Conservation (phyloP, 2,329 filamentous ascomycete genomes). For the Phialophora expanda region DNA sequence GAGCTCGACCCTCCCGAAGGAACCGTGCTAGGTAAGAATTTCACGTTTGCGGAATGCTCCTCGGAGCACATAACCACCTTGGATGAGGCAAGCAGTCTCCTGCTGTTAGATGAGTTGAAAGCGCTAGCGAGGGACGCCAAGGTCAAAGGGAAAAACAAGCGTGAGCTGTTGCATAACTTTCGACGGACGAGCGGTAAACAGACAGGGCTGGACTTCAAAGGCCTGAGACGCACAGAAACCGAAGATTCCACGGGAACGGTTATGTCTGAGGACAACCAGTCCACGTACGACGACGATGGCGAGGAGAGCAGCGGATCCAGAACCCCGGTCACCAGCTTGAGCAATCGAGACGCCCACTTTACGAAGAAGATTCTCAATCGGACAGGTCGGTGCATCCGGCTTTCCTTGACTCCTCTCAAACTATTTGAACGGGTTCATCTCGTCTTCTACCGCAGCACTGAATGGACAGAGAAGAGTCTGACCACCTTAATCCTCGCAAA, state of each 20-base stretch:
- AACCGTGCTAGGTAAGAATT: conserved; percentile 59
- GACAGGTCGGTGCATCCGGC: conserved; percentile 81
- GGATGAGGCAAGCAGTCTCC: conserved; percentile 79
- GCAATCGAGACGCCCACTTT: conserved; percentile 75
- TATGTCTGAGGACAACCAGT: conserved; percentile 41
- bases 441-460: conserved; percentile 92
- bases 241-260: conserved; percentile 54
- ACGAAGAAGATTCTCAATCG: conserved; percentile 75
- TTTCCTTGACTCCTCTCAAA: conserved; percentile 73
- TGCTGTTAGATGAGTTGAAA: conserved; percentile 89
- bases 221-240: conserved; percentile 68
- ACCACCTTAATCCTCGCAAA: conserved; percentile 94
- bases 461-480: conserved; percentile 96
- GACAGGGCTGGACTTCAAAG: conserved; percentile 71
- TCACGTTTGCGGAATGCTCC: conserved; percentile 81
- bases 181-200: conserved; percentile 76
- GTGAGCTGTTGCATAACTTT: conserved; percentile 75
- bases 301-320: conserved; percentile 43
- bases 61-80: conserved; percentile 74
- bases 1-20: conserved; percentile 57
- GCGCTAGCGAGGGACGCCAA: conserved; percentile 82
- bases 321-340: conserved; percentile 41
- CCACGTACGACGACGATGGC: conserved; percentile 45
- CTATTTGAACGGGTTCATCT: conserved; percentile 94
- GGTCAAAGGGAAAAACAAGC: conserved; percentile 85